Base-by-base conservation (phyloP, 1,284 basidiomycete genomes). In the Vanrija sp. region DNA sequence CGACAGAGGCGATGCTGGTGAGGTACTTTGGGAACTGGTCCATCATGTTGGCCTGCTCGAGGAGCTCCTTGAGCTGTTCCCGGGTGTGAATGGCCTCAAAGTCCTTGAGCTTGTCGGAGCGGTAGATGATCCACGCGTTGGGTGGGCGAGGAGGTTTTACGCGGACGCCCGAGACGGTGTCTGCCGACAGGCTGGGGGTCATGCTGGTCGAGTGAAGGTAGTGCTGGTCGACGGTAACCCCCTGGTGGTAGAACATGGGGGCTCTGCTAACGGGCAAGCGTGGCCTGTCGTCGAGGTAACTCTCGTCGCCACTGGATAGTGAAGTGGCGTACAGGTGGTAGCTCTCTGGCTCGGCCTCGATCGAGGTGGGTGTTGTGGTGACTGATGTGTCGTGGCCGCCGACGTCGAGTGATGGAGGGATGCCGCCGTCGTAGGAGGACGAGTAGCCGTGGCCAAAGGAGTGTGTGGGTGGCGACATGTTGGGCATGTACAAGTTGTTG, bases 91-190 rank as follows among this genome's bases (percentile, higher is more conserved):
- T 43, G 15, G 22, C 39, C 20, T 49, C 41, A 19, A 49, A 41
- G 7, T 27, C 48, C 12, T 41, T 27, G 51, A 84, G 79, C 67
- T 82, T 84, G 61, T 85, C 82, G 3, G 85, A 85, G 41, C 91
- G 84, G 71, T 90, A 96, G n/a, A 95, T 65, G 57, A 96, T 94
- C 89, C 89, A 95, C 0, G 91, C 85, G 71, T 95, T 95, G 16
- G 85, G 84, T 3, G 92, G 92, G 0, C 90, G 82, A 24, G 57
- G 53, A 5, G 49, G 44, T 31, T 59, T 59, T 10, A 39, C 39
- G 18, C 31, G 31, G 15, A 5, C 31, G 12, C 25, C 6, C 8
- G 7, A 8, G 25, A 14, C 9, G 31, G 12, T 5, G 31, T 31
- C 31, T 14, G 12, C 12, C 4, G 31, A 31, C 31, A 31, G 31